These are phyloP conservation scores for Jacaranda mimosifolia DNA, from an alignment of 257 asterid genomes.

Conservation along the genomic window DNA sequence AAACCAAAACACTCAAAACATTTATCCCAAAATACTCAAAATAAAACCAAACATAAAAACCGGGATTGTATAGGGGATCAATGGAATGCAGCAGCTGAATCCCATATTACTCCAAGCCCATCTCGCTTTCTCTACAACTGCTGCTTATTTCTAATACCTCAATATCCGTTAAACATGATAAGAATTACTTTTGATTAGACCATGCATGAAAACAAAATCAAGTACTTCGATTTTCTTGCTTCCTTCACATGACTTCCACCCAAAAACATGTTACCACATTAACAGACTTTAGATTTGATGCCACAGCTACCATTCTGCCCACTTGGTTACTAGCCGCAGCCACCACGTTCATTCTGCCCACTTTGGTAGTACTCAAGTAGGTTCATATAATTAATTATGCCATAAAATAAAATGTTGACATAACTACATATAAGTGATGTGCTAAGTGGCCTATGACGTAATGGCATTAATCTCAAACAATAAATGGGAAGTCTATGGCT, in stretches of 20 bases:
- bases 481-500: no score
- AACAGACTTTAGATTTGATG: slow-evolving; percentile 17
- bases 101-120: neutral
- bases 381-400: neutral
- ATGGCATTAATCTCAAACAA: no score
- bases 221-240: slow-evolving; percentile 5
- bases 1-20: no score
- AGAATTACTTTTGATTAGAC: slow-evolving; percentile 17
- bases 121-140: neutral
- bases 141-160: slow-evolving; percentile 9
- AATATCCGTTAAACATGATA: neutral
- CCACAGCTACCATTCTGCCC: neutral
- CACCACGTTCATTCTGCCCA: neutral
- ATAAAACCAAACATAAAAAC: no score
- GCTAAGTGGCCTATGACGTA: no score
- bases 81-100: neutral
- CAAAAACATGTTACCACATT: slow-evolving; percentile 16
- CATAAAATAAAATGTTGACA: no score
- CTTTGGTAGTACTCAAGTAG: neutral
- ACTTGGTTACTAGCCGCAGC: neutral
- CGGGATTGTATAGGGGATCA: neutral
- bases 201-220: slow-evolving; percentile 4
- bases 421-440: neutral
- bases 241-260: slow-evolving; percentile 10
- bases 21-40: no score